phyloP scores from a whole-genome alignment of 2,329 filamentous ascomycete species.

The Phialophora macrospora region DNA sequence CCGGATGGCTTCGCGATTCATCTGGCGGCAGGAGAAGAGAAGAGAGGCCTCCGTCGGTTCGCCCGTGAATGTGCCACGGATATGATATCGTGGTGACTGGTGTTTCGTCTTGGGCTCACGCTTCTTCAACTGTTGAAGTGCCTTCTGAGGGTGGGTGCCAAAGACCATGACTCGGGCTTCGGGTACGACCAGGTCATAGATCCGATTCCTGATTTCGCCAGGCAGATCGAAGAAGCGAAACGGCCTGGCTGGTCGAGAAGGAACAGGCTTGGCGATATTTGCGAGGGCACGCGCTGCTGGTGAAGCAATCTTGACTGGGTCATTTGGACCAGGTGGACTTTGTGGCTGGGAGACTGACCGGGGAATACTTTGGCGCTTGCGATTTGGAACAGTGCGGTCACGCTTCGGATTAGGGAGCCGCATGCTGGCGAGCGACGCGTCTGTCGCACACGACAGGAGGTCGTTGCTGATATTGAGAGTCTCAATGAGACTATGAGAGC shows the following conservation, averaged over 20 bases:
- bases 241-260: constrained; percentile 17
- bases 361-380: constrained; percentile 23
- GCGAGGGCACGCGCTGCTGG: not conserved
- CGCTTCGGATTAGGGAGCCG: constrained; percentile 1
- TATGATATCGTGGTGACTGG: constrained; percentile 30
- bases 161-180: constrained; percentile 30
- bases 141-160: constrained; percentile 35
- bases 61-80: constrained; percentile 21
- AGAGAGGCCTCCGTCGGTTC: constrained; percentile 21
- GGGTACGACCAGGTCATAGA: constrained; percentile 69
- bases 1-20: constrained; percentile 35
- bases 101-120: constrained; percentile 23
- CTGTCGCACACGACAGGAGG: not conserved
- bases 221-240: constrained; percentile 72
- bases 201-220: constrained; percentile 69
- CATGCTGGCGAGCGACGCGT: constrained; percentile 2
- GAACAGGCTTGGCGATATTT: not conserved
- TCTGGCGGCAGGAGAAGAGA: constrained; percentile 36
- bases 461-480: not conserved
- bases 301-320: not conserved
- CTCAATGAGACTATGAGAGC: not conserved
- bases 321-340: not conserved
- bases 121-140: constrained; percentile 27
- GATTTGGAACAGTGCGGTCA: constrained; percentile 18
- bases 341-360: constrained; percentile 17